Evolutionary conservation across 768 basidiomycete genomes (phyloP).

Genomic region (Boletus coccyginus): DNA sequence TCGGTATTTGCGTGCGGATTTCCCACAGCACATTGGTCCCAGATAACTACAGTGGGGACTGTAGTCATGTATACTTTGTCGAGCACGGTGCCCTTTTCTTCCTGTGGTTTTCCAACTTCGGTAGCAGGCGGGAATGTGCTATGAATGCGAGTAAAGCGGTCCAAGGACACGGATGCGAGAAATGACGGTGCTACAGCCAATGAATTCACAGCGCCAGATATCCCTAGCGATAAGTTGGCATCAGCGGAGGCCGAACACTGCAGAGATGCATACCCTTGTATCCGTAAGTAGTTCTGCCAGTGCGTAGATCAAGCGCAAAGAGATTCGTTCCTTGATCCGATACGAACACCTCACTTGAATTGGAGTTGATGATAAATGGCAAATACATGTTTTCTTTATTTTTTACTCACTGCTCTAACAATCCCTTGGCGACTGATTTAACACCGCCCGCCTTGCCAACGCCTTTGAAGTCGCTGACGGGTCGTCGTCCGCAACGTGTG

Average conservation of each 20-base stretch:
- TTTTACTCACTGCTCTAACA: constrained; percentile 58
- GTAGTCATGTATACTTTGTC: constrained; percentile 64
- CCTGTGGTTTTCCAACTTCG: constrained; percentile 47
- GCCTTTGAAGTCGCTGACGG: constrained; percentile 64
- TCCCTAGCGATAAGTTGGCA: constrained; percentile 38
- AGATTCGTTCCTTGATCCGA: constrained; percentile 65
- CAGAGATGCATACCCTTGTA: constrained; percentile 54
- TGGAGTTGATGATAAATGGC: neutral
- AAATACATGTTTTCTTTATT: neutral
- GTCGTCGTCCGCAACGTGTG: constrained; percentile 62
- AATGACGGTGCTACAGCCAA: constrained; percentile 52
- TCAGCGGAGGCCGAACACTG: neutral
- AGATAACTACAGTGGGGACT: constrained; percentile 59
- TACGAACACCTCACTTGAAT: constrained; percentile 62
- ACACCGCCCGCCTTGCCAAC: constrained; percentile 63
- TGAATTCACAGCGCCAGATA: constrained; percentile 69
- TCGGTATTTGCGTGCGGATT: constrained; percentile 13
- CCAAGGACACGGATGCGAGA: constrained; percentile 62
- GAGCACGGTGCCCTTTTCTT: constrained; percentile 56
- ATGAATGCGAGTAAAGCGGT: constrained; percentile 72
- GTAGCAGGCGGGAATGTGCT: constrained; percentile 52
- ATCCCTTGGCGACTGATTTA: constrained; percentile 54
- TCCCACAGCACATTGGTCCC: constrained; percentile 46
- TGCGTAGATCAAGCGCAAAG: constrained; percentile 66
- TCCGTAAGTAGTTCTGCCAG: constrained; percentile 58